These are phyloP conservation scores for Leccinum griseonigrum DNA, from an alignment of 1,284 basidiomycete genomes.

Conservation along the genomic window DNA sequence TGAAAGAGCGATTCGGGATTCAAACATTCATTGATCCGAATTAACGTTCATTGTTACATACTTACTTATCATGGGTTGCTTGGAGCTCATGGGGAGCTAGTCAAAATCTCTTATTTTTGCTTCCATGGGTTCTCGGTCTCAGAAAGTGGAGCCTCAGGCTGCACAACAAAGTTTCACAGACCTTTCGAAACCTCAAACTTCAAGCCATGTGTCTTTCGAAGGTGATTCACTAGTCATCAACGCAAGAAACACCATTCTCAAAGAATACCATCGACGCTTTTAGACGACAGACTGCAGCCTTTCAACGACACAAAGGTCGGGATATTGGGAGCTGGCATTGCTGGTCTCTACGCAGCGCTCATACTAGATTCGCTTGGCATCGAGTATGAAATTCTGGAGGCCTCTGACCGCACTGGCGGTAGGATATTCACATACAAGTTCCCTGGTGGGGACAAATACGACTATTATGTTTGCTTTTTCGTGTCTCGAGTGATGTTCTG, in stretches of 20 bases:
- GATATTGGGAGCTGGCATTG: constrained; percentile 28
- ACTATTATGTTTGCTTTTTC: constrained; percentile 1
- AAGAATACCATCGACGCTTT: constrained; percentile 7
- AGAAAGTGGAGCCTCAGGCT: not conserved
- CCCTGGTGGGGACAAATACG: not conserved
- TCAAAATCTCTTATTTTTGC: too few species aligned
- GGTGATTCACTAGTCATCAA: constrained; percentile 2
- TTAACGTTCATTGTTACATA: too few species aligned
- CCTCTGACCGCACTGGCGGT: constrained; percentile 2
- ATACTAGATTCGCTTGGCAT: constrained; percentile 35
- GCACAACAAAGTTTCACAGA: not conserved
- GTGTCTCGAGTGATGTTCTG: not conserved
- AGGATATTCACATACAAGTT: not conserved
- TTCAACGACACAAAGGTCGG: constrained; percentile 9
- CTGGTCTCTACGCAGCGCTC: constrained; percentile 16
- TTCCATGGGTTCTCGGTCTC: not conserved
- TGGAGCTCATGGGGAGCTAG: too few species aligned
- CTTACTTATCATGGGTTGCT: too few species aligned
- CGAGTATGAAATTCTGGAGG: constrained; percentile 36
- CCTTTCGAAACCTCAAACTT: not conserved
- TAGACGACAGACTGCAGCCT: not conserved
- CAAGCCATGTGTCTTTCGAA: not conserved
- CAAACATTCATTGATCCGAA: too few species aligned
- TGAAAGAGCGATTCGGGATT: too few species aligned
- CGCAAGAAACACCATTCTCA: not conserved